Conservation (phyloP, 768 basidiomycete genomes). For the Hericium alpestre region DNA sequence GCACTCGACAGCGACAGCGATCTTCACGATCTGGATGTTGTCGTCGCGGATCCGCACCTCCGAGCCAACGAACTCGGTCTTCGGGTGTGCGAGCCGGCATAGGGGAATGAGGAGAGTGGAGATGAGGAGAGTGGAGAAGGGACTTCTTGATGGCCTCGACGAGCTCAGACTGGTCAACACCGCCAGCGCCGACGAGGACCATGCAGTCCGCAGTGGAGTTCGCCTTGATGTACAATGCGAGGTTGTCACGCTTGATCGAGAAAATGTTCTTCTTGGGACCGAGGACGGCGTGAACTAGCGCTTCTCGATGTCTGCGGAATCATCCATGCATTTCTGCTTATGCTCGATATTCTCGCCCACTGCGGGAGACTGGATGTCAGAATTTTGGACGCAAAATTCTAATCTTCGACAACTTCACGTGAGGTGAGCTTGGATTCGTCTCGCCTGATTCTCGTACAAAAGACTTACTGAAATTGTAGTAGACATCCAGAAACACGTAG, state of each 20-base stretch:
- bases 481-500: too few species aligned
- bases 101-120: slow-evolving; percentile 84
- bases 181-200: slow-evolving; percentile 96
- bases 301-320: too few species aligned
- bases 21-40: slow-evolving; percentile 75
- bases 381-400: too few species aligned
- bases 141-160: slow-evolving; percentile 93
- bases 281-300: slow-evolving; percentile 49
- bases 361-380: too few species aligned
- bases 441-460: too few species aligned
- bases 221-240: slow-evolving; percentile 83
- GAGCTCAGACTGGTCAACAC: slow-evolving; percentile 83
- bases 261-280: slow-evolving; percentile 94
- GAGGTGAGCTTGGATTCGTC: too few species aligned
- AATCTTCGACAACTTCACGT: too few species aligned
- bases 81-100: slow-evolving; percentile 65
- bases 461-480: too few species aligned
- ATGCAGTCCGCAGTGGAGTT: slow-evolving; percentile 99
- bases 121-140: slow-evolving; percentile 76
- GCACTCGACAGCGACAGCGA: slow-evolving; percentile 96
- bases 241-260: slow-evolving; percentile 86
- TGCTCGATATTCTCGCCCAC: too few species aligned
- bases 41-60: slow-evolving; percentile 96
- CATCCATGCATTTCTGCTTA: too few species aligned
- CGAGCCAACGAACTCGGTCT: slow-evolving; percentile 80